Evolutionary conservation across 208 protist genomes (phyloP).

Genomic region (Acanthamoeba lenticulata): DNA sequence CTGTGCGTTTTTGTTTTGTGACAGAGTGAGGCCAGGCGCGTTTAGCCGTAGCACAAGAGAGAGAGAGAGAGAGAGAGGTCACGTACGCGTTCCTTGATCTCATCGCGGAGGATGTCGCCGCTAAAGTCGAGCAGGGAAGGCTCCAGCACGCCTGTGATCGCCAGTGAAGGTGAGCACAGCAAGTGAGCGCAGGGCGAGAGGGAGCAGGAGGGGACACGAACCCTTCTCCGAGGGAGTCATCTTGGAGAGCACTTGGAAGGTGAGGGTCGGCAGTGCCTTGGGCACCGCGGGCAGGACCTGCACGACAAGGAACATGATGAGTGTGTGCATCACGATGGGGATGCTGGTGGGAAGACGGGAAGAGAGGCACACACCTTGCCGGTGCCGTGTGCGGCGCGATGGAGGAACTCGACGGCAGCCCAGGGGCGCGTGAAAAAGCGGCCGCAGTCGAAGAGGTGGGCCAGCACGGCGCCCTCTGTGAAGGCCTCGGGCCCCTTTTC

Average conservation of each 20-base stretch:
- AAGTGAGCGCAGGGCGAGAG: not conserved
- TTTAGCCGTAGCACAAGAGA: too few relatives aligned
- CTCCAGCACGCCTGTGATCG: not conserved
- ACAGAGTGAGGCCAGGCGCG: too few relatives aligned
- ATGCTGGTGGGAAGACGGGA: not conserved
- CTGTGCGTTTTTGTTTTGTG: too few relatives aligned
- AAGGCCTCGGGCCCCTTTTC: not conserved
- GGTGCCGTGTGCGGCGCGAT: not conserved
- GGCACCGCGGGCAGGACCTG: not conserved
- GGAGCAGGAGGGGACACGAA: not conserved
- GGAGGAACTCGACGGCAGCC: not conserved
- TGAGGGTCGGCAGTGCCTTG: not conserved
- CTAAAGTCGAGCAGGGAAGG: not conserved
- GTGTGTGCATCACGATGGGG: not conserved
- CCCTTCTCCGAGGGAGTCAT: not conserved
- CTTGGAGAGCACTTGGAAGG: conserved; percentile 34
- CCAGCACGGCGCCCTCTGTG: not conserved
- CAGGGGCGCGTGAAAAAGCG: not conserved
- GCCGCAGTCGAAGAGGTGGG: conserved; percentile 1
- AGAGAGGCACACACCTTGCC: not conserved
- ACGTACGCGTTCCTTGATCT: conserved; percentile 31
- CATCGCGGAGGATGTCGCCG: not conserved
- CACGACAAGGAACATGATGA: not conserved
- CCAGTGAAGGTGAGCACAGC: not conserved
- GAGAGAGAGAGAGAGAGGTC: not conserved